phyloP scores from a whole-genome alignment of 257 asterid genomes.

The Handroanthus guayacan region DNA sequence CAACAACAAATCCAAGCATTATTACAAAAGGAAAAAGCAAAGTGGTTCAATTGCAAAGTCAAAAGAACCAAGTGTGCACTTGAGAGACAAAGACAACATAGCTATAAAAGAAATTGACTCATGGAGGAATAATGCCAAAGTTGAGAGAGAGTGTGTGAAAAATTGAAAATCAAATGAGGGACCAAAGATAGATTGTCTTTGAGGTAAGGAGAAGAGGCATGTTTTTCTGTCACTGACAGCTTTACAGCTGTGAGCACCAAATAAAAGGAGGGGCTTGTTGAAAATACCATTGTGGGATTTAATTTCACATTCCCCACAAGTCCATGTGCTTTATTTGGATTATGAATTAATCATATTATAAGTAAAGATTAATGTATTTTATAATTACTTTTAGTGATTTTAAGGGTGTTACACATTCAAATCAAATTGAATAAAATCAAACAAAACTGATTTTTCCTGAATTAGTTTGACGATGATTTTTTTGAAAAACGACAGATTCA shows the following conservation, averaged over 20 bases:
- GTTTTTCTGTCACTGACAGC: constrained; percentile 46
- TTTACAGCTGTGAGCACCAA: constrained; percentile 56
- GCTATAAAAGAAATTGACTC: constrained; percentile 23
- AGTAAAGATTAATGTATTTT: no score
- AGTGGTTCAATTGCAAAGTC: constrained; percentile 1
- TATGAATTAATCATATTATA: no score
- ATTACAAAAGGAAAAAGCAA: neutral
- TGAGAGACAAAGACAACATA: neutral
- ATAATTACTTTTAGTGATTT: no score
- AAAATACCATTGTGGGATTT: no score
- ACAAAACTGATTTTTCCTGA: no score
- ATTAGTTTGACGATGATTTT: no score
- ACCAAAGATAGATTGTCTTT: constrained; percentile 25
- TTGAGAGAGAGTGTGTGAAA: neutral
- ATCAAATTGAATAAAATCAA: no score
- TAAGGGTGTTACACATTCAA: no score
- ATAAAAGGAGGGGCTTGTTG: neutral
- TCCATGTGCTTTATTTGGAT: no score
- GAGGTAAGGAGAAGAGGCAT: constrained; percentile 25
- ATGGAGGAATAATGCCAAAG: constrained; percentile 21
- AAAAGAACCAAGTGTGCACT: constrained; percentile 5
- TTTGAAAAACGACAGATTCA: no score
- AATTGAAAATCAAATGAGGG: constrained; percentile 17
- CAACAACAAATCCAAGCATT: neutral
- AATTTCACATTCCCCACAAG: constrained; percentile 10